phyloP scores from a whole-genome alignment of 148 eudicot species.

The Hydrangea macrophylla region DNA sequence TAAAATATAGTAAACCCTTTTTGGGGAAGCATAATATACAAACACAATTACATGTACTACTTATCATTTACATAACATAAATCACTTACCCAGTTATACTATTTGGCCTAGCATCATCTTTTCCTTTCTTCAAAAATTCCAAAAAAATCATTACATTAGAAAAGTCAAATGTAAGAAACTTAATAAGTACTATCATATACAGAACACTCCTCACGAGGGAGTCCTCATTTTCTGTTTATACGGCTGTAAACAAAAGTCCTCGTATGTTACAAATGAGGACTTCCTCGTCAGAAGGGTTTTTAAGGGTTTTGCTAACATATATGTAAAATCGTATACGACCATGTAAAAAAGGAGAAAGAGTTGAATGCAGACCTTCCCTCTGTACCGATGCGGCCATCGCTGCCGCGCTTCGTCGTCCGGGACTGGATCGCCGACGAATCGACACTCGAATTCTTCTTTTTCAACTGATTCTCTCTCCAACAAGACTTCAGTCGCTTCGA shows the following conservation, averaged over 20 bases:
- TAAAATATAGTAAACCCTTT: background rate
- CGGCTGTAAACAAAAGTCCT: too few species aligned
- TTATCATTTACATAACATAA: background rate
- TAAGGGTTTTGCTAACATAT: too few species aligned
- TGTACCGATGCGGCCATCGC: constrained; percentile 55
- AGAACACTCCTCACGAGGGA: too few species aligned
- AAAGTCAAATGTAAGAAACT: background rate
- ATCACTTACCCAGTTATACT: background rate
- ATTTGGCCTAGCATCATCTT: background rate
- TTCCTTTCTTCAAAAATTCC: background rate
- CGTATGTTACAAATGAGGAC: too few species aligned
- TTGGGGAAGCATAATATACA: background rate
- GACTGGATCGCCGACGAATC: constrained; percentile 43
- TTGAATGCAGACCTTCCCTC: constrained; percentile 10
- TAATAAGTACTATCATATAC: too few species aligned
- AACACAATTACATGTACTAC: background rate
- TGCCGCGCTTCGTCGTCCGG: constrained; percentile 33
- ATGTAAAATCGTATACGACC: background rate
- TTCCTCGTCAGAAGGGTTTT: too few species aligned
- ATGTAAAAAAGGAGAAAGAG: background rate
- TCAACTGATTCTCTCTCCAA: background rate
- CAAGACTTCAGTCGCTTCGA: background rate
- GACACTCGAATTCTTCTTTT: constrained; percentile 18
- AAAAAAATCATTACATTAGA: background rate
- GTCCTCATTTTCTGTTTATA: too few species aligned